Base-by-base conservation (phyloP, 2,329 filamentous ascomycete genomes). In the Emydomyces testavorans region DNA sequence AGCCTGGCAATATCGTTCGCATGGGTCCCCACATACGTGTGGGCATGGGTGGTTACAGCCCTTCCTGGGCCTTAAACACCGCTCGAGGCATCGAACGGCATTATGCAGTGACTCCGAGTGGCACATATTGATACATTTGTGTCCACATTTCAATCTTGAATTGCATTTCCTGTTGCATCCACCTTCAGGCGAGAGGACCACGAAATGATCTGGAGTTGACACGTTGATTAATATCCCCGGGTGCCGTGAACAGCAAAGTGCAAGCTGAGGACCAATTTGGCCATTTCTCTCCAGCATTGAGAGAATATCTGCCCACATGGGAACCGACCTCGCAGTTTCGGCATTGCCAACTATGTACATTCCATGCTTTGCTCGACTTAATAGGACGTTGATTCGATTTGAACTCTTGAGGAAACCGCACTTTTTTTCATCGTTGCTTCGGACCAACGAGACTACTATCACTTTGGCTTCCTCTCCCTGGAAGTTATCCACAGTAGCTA, bases 131-230 rank as follows among this genome's bases (percentile, higher is more conserved):
- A 55, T 52, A 52, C 72, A 75, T 2, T 60, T 49, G 57, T 75
- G 71, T 0, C 71, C 72, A 46, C 72, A 74, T 3, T 51, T 40
- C 10, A 74, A 60, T 11, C 65, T 61, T 23, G 64, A 58, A 3
- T 51, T 66, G 51, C 80, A 84, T 1, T 60, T 61, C 13, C 70
- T 57, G 35, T 59, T 57, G 53, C 80, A 84, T 0, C 81, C 81
- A 34, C 79, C 79, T 58, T 85, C 80, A 0, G 80, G 81, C 0
- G 58, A 73, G 49, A 69, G 61, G 50, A 58, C 70, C 0, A 65
- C 50, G 53, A 85, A 84, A 50, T 84, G 70, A 1, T 80, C 75
- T 0, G 79, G 74, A 1, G 63, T 53, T 0, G 70, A 70, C 1
- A 78, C 75, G 1, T 57, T 15, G 8, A 83, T 74, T 0, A 61